A percentile compares a stretch with the other conserved stretches of the same genome.
phyloP scores from a whole-genome alignment of 2,329 filamentous ascomycete species.

The Leptosphaerulina australis region DNA sequence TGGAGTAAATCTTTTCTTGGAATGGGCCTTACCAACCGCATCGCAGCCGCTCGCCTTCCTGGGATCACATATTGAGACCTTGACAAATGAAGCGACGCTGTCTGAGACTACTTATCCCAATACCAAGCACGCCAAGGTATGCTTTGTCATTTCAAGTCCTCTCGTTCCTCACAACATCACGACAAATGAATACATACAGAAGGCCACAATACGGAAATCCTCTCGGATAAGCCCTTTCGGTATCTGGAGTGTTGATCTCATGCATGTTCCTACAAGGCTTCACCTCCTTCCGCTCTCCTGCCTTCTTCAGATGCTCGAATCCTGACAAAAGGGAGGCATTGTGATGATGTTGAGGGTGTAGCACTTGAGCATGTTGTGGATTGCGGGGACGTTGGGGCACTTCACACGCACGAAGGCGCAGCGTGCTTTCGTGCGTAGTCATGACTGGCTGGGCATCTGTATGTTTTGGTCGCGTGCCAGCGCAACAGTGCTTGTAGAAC shows the following conservation, averaged over 20 bases:
- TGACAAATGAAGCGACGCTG: too few species aligned
- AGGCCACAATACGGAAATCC: too few species aligned
- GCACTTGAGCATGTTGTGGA: conserved; percentile 17
- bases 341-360: neutral
- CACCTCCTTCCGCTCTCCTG: neutral
- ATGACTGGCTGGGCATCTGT: conserved; percentile 34
- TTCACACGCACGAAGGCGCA: conserved; percentile 46
- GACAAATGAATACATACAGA: neutral
- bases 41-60: neutral
- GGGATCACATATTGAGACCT: too few species aligned
- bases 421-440: conserved; percentile 36
- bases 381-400: conserved; percentile 40
- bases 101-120: too few species aligned
- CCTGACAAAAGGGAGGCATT: too few species aligned
- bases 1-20: conserved; percentile 5
- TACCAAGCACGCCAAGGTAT: too few species aligned
- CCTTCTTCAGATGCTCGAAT: neutral
- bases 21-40: conserved; percentile 3
- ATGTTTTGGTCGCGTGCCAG: conserved; percentile 41
- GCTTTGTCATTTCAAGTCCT: too few species aligned
- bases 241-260: too few species aligned
- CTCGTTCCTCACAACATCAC: neutral
- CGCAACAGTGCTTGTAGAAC: conserved; percentile 34
- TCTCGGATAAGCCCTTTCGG: too few species aligned
- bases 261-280: neutral